Evolutionary conservation across 257 asterid genomes (phyloP).

Genomic region (Nicotiana undulata): DNA sequence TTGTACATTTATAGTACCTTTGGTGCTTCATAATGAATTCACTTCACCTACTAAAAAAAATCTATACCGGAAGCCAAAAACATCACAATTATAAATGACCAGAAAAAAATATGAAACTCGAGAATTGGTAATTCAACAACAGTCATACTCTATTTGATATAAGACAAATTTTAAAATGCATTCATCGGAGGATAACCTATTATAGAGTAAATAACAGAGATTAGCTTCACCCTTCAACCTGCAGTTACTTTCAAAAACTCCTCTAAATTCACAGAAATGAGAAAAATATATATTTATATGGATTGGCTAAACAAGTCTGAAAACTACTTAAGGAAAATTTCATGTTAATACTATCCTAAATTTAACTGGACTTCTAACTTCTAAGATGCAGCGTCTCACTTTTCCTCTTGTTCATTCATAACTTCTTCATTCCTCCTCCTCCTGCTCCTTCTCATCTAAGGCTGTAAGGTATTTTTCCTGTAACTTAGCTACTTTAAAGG

Average conservation of each 20-base stretch:
- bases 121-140: not conserved
- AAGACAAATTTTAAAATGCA: not conserved
- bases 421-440: not conserved
- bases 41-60: no score
- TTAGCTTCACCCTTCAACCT: not conserved
- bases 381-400: no score
- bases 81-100: not conserved
- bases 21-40: not conserved
- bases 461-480: not conserved
- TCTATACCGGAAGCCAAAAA: no score
- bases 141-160: not conserved
- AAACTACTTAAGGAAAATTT: not conserved
- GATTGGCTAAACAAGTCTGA: not conserved
- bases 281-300: no score
- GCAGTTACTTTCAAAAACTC: not conserved
- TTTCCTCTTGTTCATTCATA: not conserved
- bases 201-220: not conserved
- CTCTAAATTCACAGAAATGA: no score
- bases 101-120: not conserved
- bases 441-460: not conserved
- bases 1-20: not conserved
- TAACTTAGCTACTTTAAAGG: not conserved
- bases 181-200: not conserved
- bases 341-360: not conserved
- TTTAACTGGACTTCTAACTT: no score